Percentiles rank a stretch among this genome's conserved stretches.
phyloP scores from a whole-genome alignment of 371 early-diverging fungal genomes.

The Mortierella sp. region DNA sequence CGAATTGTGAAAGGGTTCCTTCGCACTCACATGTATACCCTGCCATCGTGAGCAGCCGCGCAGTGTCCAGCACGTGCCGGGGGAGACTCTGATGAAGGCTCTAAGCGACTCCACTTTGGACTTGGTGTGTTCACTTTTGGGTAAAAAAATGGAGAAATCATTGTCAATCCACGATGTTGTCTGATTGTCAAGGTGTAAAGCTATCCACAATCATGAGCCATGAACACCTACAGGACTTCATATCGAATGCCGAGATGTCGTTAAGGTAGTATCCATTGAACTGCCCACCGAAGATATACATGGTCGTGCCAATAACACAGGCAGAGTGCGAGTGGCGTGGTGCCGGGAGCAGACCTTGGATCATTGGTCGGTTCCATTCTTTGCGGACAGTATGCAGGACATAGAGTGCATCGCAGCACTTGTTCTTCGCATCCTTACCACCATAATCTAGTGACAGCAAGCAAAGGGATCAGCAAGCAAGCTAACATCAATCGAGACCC shows the following conservation, averaged over 20 bases:
- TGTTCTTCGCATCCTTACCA: constrained; percentile 54
- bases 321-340: constrained; percentile 80
- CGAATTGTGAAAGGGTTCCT: neutral
- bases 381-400: constrained; percentile 50
- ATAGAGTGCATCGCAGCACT: constrained; percentile 33
- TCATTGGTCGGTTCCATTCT: constrained; percentile 64
- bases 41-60: constrained; percentile 65
- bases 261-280: constrained; percentile 71
- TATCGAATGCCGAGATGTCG: constrained; percentile 76
- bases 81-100: constrained; percentile 62
- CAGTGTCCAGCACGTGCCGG: constrained; percentile 70
- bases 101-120: constrained; percentile 65
- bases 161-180: too few species aligned
- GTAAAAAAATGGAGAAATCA: neutral
- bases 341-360: constrained; percentile 67
- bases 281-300: constrained; percentile 82
- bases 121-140: constrained; percentile 50
- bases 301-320: constrained; percentile 67
- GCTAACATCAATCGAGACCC: neutral
- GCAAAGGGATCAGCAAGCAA: neutral
- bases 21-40: constrained; percentile 64
- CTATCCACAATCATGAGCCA: too few species aligned
- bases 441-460: constrained; percentile 34
- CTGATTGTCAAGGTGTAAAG: neutral
- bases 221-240: constrained; percentile 62